A percentile compares a stretch with the other conserved stretches of the same genome.
Evolutionary conservation across 225 moss, liverwort and hornwort genomes (phyloP).

Genomic region (Bryum argenteum): DNA sequence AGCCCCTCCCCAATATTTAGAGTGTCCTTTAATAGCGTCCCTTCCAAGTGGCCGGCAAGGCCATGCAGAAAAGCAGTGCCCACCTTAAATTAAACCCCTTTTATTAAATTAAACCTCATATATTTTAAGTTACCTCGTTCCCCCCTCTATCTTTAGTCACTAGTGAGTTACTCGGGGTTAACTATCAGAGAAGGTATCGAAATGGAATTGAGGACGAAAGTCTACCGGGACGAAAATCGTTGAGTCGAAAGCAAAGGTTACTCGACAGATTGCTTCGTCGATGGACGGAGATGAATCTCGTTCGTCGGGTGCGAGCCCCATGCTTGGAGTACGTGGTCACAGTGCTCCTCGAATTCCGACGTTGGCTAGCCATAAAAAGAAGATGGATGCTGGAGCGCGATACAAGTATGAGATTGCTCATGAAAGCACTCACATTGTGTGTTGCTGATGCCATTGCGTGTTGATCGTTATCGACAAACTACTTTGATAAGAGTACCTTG

Average conservation of each 20-base stretch:
- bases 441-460: background rate
- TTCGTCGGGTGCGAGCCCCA: background rate
- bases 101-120: background rate
- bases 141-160: background rate
- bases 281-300: background rate
- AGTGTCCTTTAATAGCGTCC: background rate
- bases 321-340: conserved; percentile 28
- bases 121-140: background rate
- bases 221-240: background rate
- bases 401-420: background rate
- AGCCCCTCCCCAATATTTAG: conserved; percentile 10
- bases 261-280: background rate
- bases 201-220: background rate
- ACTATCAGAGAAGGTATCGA: background rate
- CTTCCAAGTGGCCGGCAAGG: conserved; percentile 37
- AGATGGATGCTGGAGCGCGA: background rate
- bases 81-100: background rate
- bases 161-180: background rate
- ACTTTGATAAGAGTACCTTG: background rate
- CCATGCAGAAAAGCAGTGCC: conserved; percentile 13
- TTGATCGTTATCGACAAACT: background rate
- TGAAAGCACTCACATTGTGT: background rate
- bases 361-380: conserved; percentile 32
- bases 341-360: conserved; percentile 26
- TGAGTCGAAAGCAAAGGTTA: background rate